phyloP scores from a whole-genome alignment of 129 eudicot genomes.

The Dittrichia graveolens region DNA sequence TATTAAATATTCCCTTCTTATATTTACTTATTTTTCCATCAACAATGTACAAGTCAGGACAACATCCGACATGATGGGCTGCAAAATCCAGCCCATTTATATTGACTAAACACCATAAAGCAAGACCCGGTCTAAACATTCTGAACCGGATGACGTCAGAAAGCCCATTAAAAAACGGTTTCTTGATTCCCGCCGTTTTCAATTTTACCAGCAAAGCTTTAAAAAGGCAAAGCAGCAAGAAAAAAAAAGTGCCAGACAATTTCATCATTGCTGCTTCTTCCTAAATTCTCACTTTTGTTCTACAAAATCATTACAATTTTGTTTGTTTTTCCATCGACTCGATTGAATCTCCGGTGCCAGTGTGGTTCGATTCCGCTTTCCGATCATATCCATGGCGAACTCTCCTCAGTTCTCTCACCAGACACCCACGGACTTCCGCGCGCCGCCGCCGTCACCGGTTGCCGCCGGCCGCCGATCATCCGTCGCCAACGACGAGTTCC shows the following conservation, averaged over 20 bases:
- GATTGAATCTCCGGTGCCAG: not conserved
- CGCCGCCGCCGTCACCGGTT: conserved; percentile 93
- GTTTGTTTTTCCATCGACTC: not conserved
- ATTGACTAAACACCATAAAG: not conserved
- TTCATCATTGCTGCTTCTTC: conserved; percentile 29
- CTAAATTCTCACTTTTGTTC: not conserved
- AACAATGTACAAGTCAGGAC: not conserved
- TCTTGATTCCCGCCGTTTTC: conserved; percentile 33
- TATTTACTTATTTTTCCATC: too few species aligned
- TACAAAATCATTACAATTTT: not conserved
- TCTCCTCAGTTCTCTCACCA: conserved; percentile 42
- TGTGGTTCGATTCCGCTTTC: not conserved
- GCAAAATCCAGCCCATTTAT: not conserved
- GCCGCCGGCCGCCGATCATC: conserved; percentile 71
- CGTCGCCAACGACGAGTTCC: conserved; percentile 65
- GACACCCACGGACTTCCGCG: conserved; percentile 55
- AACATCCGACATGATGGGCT: not conserved
- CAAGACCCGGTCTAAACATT: not conserved
- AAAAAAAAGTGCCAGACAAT: conserved; percentile 30
- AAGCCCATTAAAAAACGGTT: not conserved
- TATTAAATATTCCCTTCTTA: too few species aligned
- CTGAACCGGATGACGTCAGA: conserved; percentile 5
- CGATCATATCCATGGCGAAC: conserved; percentile 41
- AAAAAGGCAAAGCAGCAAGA: conserved; percentile 24
- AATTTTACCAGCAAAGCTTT: conserved; percentile 27